Evolutionary conservation across 129 eudicot genomes (phyloP).

Genomic region (Flaveria brownii): DNA sequence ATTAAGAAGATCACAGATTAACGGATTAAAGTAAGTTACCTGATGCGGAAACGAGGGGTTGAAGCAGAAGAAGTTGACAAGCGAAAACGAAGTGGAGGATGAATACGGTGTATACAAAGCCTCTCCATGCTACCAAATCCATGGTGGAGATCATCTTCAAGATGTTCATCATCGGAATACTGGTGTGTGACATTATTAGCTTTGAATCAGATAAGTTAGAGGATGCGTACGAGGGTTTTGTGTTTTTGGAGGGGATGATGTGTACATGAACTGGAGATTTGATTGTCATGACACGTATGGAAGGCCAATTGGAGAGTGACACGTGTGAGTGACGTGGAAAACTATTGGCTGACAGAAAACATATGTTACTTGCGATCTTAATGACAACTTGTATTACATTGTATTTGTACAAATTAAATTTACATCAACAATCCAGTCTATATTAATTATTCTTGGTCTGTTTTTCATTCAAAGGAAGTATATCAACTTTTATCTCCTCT

Average conservation of each 20-base stretch:
- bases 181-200: not conserved
- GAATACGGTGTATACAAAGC: slow-evolving; percentile 57
- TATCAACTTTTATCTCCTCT: too few species aligned
- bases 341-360: not conserved
- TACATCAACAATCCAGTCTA: too few species aligned
- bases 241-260: slow-evolving; percentile 13
- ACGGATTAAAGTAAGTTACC: slow-evolving; percentile 41
- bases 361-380: slow-evolving; percentile 14
- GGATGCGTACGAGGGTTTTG: slow-evolving; percentile 8
- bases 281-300: slow-evolving; percentile 53
- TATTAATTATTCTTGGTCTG: too few species aligned
- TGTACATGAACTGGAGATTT: slow-evolving; percentile 9
- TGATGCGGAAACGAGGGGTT: slow-evolving; percentile 83
- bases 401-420: too few species aligned
- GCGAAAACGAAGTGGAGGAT: slow-evolving; percentile 79
- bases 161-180: slow-evolving; percentile 41
- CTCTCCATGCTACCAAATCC: slow-evolving; percentile 87
- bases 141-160: slow-evolving; percentile 44
- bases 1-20: not conserved
- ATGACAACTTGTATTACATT: too few species aligned
- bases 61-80: slow-evolving; percentile 85
- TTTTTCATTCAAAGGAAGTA: too few species aligned
- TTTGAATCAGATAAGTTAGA: slow-evolving; percentile 11
- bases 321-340: slow-evolving; percentile 30
- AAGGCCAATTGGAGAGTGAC: slow-evolving; percentile 33